Evolutionary conservation across 2,329 filamentous ascomycete species (phyloP).

Genomic region (Paraconiothyrium brasiliense): DNA sequence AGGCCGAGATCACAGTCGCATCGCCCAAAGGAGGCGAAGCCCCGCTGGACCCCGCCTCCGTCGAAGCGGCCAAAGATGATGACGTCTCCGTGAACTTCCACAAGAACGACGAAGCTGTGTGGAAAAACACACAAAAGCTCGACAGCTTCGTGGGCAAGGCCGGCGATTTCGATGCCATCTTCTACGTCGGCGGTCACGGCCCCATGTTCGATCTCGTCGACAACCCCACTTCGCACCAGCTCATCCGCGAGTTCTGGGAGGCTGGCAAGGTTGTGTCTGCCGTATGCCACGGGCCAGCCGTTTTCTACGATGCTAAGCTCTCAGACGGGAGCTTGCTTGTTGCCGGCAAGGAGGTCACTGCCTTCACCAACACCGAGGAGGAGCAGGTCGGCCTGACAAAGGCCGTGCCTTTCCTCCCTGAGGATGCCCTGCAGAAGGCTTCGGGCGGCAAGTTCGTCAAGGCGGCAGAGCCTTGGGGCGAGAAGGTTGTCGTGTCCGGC

Average conservation of each 20-base stretch:
- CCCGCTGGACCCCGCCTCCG: constrained; percentile 48
- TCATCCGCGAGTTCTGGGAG: constrained; percentile 70
- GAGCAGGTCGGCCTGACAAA: constrained; percentile 52
- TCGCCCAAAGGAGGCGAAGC: constrained; percentile 51
- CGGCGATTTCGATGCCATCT: constrained; percentile 69
- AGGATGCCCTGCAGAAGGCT: constrained; percentile 61
- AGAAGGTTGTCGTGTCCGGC: constrained; percentile 54
- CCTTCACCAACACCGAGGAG: constrained; percentile 68
- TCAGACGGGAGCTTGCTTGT: constrained; percentile 63
- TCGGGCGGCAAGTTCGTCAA: constrained; percentile 66
- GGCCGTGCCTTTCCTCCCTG: constrained; percentile 69
- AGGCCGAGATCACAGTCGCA: constrained; percentile 51
- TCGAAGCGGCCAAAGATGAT: constrained; percentile 60
- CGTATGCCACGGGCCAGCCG: constrained; percentile 75
- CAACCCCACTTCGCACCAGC: constrained; percentile 64
- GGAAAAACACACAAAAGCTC: constrained; percentile 70
- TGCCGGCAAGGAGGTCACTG: constrained; percentile 66
- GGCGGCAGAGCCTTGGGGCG: constrained; percentile 59
- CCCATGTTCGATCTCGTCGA: constrained; percentile 74
- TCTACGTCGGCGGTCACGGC: constrained; percentile 68
- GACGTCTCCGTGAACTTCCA: constrained; percentile 56
- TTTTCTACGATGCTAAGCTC: constrained; percentile 65
- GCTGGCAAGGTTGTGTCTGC: constrained; percentile 70
- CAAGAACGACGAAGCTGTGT: constrained; percentile 65
- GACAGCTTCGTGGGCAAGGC: constrained; percentile 65